Percentiles rank a stretch among this genome's conserved stretches.
These are phyloP conservation scores for Kwoniella shandongensis DNA, from an alignment of 768 basidiomycete genomes.

Conservation along the genomic window DNA sequence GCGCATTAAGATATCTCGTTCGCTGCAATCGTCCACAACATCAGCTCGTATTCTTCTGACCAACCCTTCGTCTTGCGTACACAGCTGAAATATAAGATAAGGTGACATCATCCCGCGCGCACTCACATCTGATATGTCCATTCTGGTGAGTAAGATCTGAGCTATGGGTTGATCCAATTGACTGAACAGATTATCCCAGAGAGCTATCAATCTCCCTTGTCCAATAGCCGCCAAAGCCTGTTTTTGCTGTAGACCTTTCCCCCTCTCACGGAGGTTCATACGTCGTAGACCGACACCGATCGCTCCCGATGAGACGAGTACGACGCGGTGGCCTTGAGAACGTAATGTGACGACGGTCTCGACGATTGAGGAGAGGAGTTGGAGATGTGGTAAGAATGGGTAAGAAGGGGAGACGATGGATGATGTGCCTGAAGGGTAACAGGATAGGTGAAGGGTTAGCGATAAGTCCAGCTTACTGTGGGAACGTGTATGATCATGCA, in stretches of 20 bases:
- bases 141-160: constrained; percentile 88
- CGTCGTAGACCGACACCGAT: constrained; percentile 91
- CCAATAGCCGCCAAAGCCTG: constrained; percentile 97
- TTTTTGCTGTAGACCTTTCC: constrained; percentile 83
- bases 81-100: too few relatives aligned
- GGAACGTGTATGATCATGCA: too few relatives aligned
- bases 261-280: constrained; percentile 76
- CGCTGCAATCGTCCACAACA: constrained; percentile 60
- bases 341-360: constrained; percentile 82
- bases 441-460: constrained; percentile 6
- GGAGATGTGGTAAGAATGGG: constrained; percentile 86
- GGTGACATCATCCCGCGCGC: too few relatives aligned
- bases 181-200: constrained; percentile 96
- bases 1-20: constrained; percentile 92
- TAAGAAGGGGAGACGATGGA: constrained; percentile 88
- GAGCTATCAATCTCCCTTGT: constrained; percentile 89
- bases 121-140: constrained; percentile 92
- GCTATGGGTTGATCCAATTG: constrained; percentile 93
- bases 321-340: constrained; percentile 82
- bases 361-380: constrained; percentile 85
- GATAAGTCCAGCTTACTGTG: too few relatives aligned
- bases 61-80: too few relatives aligned
- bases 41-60: constrained; percentile 3
- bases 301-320: constrained; percentile 95
- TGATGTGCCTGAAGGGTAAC: constrained; percentile 73